Percentiles rank a stretch among this genome's conserved stretches.
phyloP scores from a whole-genome alignment of 2,329 filamentous ascomycete species.

The Aspergillus tubingensis region DNA sequence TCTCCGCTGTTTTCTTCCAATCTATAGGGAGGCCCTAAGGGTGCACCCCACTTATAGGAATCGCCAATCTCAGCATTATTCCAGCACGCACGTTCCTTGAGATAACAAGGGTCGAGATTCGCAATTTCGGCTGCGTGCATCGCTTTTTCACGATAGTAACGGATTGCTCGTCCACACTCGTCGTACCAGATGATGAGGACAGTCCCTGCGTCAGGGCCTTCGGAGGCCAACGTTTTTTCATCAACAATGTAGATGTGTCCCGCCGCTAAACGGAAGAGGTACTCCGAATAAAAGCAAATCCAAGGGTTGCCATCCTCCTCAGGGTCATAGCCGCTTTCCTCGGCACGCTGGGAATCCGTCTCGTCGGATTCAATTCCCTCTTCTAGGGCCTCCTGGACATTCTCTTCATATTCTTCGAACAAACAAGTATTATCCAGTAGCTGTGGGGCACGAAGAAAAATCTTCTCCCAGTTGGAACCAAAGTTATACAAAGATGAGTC shows the following conservation, averaged over 20 bases:
- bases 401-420: neutral
- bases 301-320: neutral
- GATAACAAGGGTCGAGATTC: neutral
- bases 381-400: too few relatives aligned
- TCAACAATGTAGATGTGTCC: neutral
- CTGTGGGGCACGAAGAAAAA: neutral
- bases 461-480: neutral
- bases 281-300: too few relatives aligned
- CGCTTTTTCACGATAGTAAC: neutral
- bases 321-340: neutral
- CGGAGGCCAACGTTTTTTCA: neutral
- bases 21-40: too few relatives aligned
- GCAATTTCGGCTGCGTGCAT: neutral
- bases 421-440: neutral
- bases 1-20: too few relatives aligned
- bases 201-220: constrained; percentile 4
- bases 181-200: constrained; percentile 10
- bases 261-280: too few relatives aligned
- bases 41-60: too few relatives aligned
- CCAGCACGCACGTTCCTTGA: constrained; percentile 5
- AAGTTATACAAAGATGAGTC: neutral
- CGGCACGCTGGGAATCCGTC: neutral
- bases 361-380: too few relatives aligned
- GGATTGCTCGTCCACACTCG: constrained; percentile 1
- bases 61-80: neutral